phyloP scores from a whole-genome alignment of 176 grass and related monocot genomes.

The Oryza australiensis region DNA sequence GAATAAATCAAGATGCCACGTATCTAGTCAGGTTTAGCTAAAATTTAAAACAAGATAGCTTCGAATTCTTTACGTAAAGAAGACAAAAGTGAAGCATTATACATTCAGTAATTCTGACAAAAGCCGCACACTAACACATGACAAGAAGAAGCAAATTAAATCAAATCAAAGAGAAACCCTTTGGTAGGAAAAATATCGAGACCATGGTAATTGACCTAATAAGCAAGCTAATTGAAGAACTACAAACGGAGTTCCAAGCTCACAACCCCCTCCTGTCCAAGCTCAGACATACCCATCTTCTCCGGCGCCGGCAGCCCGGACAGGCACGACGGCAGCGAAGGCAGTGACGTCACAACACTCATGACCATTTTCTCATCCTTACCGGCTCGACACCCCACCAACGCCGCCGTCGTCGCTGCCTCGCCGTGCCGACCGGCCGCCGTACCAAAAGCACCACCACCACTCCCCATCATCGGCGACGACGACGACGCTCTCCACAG shows the following conservation, averaged over 20 bases:
- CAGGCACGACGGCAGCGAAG: slow-evolving; percentile 37
- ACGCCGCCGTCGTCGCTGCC: not conserved
- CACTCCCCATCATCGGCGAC: slow-evolving; percentile 6
- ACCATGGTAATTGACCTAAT: slow-evolving; percentile 3
- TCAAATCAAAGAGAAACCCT: not conserved
- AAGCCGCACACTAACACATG: not conserved
- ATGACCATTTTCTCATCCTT: slow-evolving; percentile 26
- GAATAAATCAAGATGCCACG: too few relatives aligned
- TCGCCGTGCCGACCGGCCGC: slow-evolving; percentile 17
- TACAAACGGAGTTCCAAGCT: slow-evolving; percentile 87
- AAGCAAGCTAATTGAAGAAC: not conserved
- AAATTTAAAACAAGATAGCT: not conserved
- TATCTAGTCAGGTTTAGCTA: not conserved
- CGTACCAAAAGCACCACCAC: slow-evolving; percentile 26
- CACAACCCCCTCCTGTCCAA: slow-evolving; percentile 44
- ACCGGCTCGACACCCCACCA: not conserved
- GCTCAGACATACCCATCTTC: slow-evolving; percentile 50
- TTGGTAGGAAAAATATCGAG: not conserved
- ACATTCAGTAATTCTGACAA: not conserved
- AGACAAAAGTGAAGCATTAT: not conserved
- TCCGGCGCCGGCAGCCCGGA: slow-evolving; percentile 40
- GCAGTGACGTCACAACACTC: slow-evolving; percentile 39
- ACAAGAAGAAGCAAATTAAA: not conserved
- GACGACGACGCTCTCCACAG: slow-evolving; percentile 42
- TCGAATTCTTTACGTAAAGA: not conserved